Evolutionary conservation across 148 eudicot genomes (phyloP).

Genomic region (Persicaria maculosa): DNA sequence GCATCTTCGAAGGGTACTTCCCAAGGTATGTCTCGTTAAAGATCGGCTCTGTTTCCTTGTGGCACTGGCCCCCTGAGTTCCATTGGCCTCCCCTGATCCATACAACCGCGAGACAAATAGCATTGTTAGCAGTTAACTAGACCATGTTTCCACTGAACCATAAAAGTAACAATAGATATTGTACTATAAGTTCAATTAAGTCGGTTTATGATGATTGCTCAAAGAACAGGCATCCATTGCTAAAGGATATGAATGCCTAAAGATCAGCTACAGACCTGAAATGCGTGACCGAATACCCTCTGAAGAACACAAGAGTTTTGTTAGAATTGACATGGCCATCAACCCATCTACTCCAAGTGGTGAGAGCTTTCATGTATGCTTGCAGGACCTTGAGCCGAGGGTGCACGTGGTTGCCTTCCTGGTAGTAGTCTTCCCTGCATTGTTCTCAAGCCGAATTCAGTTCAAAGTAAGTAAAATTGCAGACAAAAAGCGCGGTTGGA

Average conservation of each 20-base stretch:
- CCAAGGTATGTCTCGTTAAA: conserved; percentile 44
- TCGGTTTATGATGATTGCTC: neutral
- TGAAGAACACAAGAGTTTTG: conserved; percentile 68
- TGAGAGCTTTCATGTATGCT: conserved; percentile 75
- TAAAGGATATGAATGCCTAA: too few species aligned
- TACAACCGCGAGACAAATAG: neutral
- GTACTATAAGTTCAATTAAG: neutral
- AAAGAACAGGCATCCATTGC: neutral
- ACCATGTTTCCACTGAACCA: too few species aligned
- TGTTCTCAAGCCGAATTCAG: neutral
- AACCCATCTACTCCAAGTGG: conserved; percentile 87
- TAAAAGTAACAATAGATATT: too few species aligned
- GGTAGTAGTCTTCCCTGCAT: conserved; percentile 77
- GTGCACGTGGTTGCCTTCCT: conserved; percentile 73
- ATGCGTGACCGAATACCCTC: conserved; percentile 83
- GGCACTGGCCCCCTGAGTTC: conserved; percentile 97
- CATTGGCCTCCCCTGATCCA: conserved; percentile 81
- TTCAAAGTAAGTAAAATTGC: neutral
- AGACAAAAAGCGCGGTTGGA: neutral
- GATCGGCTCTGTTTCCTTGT: conserved; percentile 78
- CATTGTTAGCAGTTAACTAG: neutral
- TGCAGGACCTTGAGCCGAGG: conserved; percentile 57
- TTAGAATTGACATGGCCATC: conserved; percentile 50
- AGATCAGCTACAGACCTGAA: conserved; percentile 43
- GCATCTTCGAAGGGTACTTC: conserved; percentile 77